Evolutionary conservation across 192 early-diverging fungal genomes (phyloP).

Genomic region (Neocallimastix lanati): DNA sequence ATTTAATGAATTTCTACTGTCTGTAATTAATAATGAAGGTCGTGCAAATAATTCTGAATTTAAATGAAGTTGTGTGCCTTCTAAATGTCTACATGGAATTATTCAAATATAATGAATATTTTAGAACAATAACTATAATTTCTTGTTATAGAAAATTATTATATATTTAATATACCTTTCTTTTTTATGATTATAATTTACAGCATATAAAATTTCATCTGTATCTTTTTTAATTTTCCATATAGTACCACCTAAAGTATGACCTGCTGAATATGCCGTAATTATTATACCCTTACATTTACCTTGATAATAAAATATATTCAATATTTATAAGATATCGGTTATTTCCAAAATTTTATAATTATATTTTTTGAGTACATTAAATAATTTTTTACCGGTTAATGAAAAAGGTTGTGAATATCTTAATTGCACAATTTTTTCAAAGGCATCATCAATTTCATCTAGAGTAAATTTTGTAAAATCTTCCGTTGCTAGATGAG

Average conservation of each 20-base stretch:
- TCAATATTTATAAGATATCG: background rate
- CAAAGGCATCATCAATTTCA: conserved; percentile 73
- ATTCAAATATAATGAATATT: no score
- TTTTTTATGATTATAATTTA: conserved; percentile 86
- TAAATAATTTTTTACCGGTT: conserved; percentile 23
- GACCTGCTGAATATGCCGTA: conserved; percentile 80
- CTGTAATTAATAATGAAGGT: conserved; percentile 82
- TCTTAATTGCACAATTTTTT: conserved; percentile 54
- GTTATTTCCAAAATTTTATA: no score
- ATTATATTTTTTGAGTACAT: no score
- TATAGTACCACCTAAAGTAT: conserved; percentile 86
- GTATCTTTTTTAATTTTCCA: conserved; percentile 93
- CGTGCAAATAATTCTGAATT: conserved; percentile 35
- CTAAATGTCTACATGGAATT: conserved; percentile 41
- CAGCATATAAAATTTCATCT: conserved; percentile 84
- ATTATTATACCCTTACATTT: conserved; percentile 72
- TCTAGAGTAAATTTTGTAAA: conserved; percentile 56
- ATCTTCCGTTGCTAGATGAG: conserved; percentile 43
- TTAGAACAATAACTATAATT: no score
- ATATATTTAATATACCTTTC: conserved; percentile 66
- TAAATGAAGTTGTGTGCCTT: conserved; percentile 40
- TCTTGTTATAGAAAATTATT: no score
- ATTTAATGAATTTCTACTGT: background rate
- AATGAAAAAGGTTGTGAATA: conserved; percentile 74
- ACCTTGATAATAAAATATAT: conserved; percentile 11